Conservation (phyloP, 2,329 filamentous ascomycete genomes). For the Hypoxylon sp. region DNA sequence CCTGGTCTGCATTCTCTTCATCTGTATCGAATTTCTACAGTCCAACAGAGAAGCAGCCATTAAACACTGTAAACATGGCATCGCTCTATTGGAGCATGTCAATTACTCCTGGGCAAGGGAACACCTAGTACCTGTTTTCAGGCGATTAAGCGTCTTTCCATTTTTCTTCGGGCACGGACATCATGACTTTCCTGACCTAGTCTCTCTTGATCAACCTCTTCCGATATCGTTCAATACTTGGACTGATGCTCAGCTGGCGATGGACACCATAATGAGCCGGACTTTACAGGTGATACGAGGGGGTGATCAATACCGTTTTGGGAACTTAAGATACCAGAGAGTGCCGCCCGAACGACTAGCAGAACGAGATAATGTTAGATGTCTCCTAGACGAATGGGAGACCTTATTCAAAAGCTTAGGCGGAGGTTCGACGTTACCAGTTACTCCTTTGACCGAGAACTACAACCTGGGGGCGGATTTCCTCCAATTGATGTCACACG, state of each 20-base stretch:
- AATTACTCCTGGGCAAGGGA: slow-evolving; percentile 53
- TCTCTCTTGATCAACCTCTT: slow-evolving; percentile 44
- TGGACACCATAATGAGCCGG: slow-evolving; percentile 54
- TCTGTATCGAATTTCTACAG: slow-evolving; percentile 62
- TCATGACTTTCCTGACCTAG: slow-evolving; percentile 48
- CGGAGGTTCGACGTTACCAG: slow-evolving; percentile 8
- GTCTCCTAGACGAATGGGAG: slow-evolving; percentile 53
- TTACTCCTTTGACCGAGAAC: slow-evolving; percentile 7
- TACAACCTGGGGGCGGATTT: slow-evolving; percentile 13
- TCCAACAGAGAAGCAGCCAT: slow-evolving; percentile 57
- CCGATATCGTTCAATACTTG: slow-evolving; percentile 46
- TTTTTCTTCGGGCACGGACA: slow-evolving; percentile 55
- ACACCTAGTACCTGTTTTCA: slow-evolving; percentile 57
- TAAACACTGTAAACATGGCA: slow-evolving; percentile 59
- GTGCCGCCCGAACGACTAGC: slow-evolving; percentile 39
- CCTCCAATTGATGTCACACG: slow-evolving; percentile 16
- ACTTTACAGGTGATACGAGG: slow-evolving; percentile 53
- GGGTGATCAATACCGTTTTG: slow-evolving; percentile 52
- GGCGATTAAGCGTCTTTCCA: slow-evolving; percentile 59
- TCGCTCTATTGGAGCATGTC: slow-evolving; percentile 55
- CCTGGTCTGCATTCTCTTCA: slow-evolving; percentile 60
- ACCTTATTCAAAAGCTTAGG: slow-evolving; percentile 46
- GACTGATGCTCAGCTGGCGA: slow-evolving; percentile 52
- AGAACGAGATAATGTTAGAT: slow-evolving; percentile 46
- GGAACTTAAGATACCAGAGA: slow-evolving; percentile 28